Evolutionary conservation across 371 early-diverging fungal species (phyloP).

Genomic region (Lichtheimia ramosa): DNA sequence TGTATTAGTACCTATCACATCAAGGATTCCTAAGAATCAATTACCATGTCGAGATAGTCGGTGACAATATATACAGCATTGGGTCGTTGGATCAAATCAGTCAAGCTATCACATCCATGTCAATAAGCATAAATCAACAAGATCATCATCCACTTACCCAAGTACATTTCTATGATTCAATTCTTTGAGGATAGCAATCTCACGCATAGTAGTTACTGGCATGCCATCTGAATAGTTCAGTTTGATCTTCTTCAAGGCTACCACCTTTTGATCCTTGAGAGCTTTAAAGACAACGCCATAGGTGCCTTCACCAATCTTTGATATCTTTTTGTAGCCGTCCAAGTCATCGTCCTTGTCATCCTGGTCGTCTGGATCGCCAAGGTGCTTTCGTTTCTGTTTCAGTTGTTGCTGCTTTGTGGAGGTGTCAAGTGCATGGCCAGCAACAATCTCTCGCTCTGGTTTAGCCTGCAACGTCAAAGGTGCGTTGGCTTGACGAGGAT

Average conservation of each 20-base stretch:
- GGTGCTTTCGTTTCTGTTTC: constrained; percentile 5
- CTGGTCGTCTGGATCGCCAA: constrained; percentile 3
- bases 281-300: constrained; percentile 98
- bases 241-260: constrained; percentile 96
- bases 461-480: too few relatives aligned
- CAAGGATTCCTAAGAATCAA: neutral
- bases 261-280: constrained; percentile 71
- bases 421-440: too few relatives aligned
- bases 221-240: constrained; percentile 92
- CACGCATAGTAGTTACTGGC: constrained; percentile 94
- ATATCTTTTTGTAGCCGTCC: constrained; percentile 73
- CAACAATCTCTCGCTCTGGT: too few relatives aligned
- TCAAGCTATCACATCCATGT: constrained; percentile 55
- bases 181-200: constrained; percentile 97
- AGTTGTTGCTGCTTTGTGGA: neutral
- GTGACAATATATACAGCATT: constrained; percentile 94
- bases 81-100: constrained; percentile 91
- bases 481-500: too few relatives aligned
- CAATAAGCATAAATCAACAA: neutral
- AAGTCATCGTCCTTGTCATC: constrained; percentile 10
- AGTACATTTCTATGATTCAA: constrained; percentile 92
- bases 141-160: constrained; percentile 44
- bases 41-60: constrained; percentile 88
- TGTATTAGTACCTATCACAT: neutral
- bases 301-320: constrained; percentile 97